phyloP scores from a whole-genome alignment of 2,329 filamentous ascomycete genomes.

The Delphinella strobiligena region DNA sequence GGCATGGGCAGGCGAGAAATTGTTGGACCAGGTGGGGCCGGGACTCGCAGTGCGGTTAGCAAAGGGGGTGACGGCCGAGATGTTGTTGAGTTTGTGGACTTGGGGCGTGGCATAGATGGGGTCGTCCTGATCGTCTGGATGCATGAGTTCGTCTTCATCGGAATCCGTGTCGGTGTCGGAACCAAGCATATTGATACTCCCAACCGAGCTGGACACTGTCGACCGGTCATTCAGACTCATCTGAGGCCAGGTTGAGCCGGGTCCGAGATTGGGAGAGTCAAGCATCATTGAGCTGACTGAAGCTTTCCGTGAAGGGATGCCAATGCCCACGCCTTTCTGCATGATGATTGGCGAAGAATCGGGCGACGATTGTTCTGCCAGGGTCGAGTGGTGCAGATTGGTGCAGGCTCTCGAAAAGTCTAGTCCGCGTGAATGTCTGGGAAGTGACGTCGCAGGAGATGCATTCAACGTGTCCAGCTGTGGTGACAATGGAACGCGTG shows the following conservation, averaged over 20 bases:
- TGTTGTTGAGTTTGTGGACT: constrained; percentile 45
- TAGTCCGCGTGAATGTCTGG: constrained; percentile 75
- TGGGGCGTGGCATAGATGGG: constrained; percentile 75
- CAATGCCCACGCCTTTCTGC: constrained; percentile 45
- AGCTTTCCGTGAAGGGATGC: constrained; percentile 42
- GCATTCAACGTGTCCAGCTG: constrained; percentile 77
- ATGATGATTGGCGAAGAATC: constrained; percentile 82
- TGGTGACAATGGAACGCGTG: constrained; percentile 62
- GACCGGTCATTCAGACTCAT: constrained; percentile 46
- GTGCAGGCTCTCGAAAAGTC: constrained; percentile 92
- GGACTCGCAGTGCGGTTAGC: constrained; percentile 33
- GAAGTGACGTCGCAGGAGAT: constrained; percentile 76
- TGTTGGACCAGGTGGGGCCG: constrained; percentile 43
- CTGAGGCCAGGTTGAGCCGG: constrained; percentile 16
- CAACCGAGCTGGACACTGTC: constrained; percentile 66
- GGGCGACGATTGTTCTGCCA: constrained; percentile 77
- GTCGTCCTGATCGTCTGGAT: constrained; percentile 44
- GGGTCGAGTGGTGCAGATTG: constrained; percentile 86
- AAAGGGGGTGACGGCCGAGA: constrained; percentile 35
- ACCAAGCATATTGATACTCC: constrained; percentile 66
- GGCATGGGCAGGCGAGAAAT: constrained; percentile 47
- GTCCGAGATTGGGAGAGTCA: constrained; percentile 52
- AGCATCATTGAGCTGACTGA: constrained; percentile 28
- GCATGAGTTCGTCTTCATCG: constrained; percentile 40
- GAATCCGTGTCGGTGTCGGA: constrained; percentile 66